A percentile compares a stretch with the other conserved stretches of the same genome.
phyloP scores from a whole-genome alignment of 1,139 yeast species.

The Nakaseomyces uthaithaninus region DNA sequence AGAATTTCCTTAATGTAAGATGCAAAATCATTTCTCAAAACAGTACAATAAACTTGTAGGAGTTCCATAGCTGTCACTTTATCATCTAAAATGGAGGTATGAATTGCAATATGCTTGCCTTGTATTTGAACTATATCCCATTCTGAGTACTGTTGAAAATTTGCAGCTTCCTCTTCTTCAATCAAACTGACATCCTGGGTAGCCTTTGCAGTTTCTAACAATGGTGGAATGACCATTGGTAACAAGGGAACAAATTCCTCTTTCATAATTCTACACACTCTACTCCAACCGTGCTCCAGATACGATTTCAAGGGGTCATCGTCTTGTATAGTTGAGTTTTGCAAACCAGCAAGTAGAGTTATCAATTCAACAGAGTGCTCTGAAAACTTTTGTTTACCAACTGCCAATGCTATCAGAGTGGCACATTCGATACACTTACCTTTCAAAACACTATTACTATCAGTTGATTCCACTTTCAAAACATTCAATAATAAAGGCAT shows the following conservation, averaged over 20 bases:
- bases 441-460: conserved; percentile 69
- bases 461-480: conserved; percentile 68
- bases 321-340: conserved; percentile 43
- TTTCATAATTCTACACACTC: conserved; percentile 81
- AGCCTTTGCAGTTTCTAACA: conserved; percentile 76
- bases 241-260: conserved; percentile 80
- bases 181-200: conserved; percentile 81
- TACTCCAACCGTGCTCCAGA: conserved; percentile 93
- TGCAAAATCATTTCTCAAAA: conserved; percentile 71
- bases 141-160: conserved; percentile 74
- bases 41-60: conserved; percentile 77
- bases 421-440: conserved; percentile 96
- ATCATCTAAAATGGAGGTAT: conserved; percentile 85
- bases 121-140: conserved; percentile 91
- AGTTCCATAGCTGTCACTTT: conserved; percentile 89
- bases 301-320: conserved; percentile 87
- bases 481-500: conserved; percentile 86
- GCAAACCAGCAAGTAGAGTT: conserved; percentile 65
- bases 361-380: conserved; percentile 72
- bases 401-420: conserved; percentile 91
- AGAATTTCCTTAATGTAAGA: conserved; percentile 78
- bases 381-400: conserved; percentile 81
- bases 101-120: conserved; percentile 91
- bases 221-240: conserved; percentile 83
- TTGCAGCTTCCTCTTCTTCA: conserved; percentile 84